phyloP scores from a whole-genome alignment of 352 stramenopile species.

The Globisporangium radiosum region DNA sequence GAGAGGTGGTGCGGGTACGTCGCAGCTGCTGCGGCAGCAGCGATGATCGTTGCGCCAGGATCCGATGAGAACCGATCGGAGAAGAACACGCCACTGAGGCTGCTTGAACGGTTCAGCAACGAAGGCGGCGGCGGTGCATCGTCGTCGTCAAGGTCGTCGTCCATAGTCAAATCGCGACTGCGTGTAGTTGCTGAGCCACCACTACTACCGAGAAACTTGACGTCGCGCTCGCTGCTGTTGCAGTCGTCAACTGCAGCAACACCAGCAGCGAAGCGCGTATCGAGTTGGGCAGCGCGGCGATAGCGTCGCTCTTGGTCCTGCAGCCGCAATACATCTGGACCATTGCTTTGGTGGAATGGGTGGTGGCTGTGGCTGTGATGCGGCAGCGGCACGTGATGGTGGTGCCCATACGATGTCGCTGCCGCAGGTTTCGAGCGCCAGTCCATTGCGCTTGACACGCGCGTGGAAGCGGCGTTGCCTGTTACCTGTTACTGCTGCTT shows the following conservation, averaged over 20 bases:
- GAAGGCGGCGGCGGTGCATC: not conserved
- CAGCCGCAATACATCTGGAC: too few species aligned
- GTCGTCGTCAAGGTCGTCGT: not conserved
- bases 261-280: too few species aligned
- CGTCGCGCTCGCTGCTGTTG: too few species aligned
- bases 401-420: not conserved
- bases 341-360: not conserved
- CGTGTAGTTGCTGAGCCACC: too few species aligned
- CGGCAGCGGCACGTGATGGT: not conserved
- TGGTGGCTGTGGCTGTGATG: not conserved
- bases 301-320: too few species aligned
- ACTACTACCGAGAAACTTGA: too few species aligned
- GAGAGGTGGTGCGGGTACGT: not conserved
- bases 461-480: too few species aligned
- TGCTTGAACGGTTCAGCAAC: conserved; percentile 2
- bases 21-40: not conserved
- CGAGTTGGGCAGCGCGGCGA: too few species aligned
- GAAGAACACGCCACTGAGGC: conserved; percentile 1
- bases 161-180: too few species aligned
- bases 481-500: conserved; percentile 3
- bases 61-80: conserved; percentile 1
- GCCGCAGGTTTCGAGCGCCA: conserved; percentile 13
- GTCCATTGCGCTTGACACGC: conserved; percentile 14
- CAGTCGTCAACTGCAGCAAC: too few species aligned
- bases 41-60: conserved; percentile 1